Evolutionary conservation across 2,329 filamentous ascomycete genomes (phyloP).

Genomic region (Colletotrichum melonis): DNA sequence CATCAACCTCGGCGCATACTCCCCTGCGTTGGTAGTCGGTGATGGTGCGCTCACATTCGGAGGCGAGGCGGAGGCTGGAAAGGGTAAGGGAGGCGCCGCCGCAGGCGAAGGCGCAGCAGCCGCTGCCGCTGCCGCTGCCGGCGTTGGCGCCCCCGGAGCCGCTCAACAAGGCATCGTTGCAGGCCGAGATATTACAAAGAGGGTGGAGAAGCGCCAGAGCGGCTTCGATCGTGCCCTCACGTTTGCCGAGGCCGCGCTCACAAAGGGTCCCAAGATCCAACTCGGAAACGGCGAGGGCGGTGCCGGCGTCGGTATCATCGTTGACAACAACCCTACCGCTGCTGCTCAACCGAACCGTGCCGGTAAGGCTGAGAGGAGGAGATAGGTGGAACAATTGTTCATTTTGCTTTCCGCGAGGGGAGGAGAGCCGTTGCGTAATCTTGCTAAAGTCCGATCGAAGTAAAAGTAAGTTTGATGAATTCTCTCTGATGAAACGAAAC

Average conservation of each 20-base stretch:
- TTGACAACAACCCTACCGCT: constrained; percentile 45
- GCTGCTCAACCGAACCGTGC: constrained; percentile 40
- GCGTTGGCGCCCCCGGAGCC: not conserved
- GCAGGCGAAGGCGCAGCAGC: constrained; percentile 10
- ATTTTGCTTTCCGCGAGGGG: not conserved
- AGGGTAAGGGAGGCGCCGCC: not conserved
- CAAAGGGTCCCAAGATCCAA: constrained; percentile 51
- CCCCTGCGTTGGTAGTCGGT: constrained; percentile 47
- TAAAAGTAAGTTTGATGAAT: constrained; percentile 17
- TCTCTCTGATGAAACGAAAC: not conserved
- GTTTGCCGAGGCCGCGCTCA: constrained; percentile 52
- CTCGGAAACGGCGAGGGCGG: constrained; percentile 52
- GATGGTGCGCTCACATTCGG: constrained; percentile 61
- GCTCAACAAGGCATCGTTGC: not conserved
- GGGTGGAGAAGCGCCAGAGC: constrained; percentile 49
- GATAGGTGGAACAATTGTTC: not conserved
- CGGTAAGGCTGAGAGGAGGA: not conserved
- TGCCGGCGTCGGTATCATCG: constrained; percentile 53
- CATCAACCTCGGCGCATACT: constrained; percentile 49
- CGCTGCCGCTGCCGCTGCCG: constrained; percentile 19
- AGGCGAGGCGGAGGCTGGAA: constrained; percentile 36
- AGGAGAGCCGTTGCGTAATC: constrained; percentile 16
- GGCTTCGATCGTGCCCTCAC: constrained; percentile 54
- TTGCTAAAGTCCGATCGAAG: constrained; percentile 26
- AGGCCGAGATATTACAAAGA: not conserved